A percentile compares a stretch with the other conserved stretches of the same genome.
These are phyloP conservation scores for Pseudocohnilembus persalinus DNA, from an alignment of 169 alveolate genomes.

Conservation along the genomic window DNA sequence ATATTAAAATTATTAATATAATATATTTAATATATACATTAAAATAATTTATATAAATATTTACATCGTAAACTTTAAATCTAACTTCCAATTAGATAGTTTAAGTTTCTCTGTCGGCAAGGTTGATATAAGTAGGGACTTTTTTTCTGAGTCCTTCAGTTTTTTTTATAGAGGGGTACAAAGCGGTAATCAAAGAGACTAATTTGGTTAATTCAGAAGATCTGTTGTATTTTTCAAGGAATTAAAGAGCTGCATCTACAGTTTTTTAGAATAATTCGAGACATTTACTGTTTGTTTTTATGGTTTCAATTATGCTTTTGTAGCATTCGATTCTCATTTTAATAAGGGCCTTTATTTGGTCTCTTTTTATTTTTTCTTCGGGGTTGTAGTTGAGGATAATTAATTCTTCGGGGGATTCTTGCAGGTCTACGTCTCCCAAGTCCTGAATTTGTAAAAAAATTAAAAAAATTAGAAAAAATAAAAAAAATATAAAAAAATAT, in stretches of 20 bases:
- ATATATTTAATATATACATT: too few species aligned
- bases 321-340: neutral
- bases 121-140: neutral
- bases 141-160: neutral
- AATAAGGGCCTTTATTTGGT: neutral
- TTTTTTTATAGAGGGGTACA: neutral
- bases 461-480: too few species aligned
- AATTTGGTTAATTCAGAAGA: neutral
- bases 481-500: too few species aligned
- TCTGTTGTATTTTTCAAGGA: neutral
- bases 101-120: neutral
- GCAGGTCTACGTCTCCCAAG: neutral
- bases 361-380: neutral
- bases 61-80: neutral
- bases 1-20: too few species aligned
- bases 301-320: neutral
- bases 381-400: neutral
- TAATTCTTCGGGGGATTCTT: neutral
- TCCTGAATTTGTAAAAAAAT: neutral
- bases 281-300: neutral
- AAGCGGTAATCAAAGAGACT: neutral
- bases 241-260: neutral
- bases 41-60: too few species aligned
- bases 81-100: neutral
- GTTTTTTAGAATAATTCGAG: too few species aligned